Evolutionary conservation across 1,139 yeast species (phyloP).

Genomic region (Blastobotrys arbuscula): DNA sequence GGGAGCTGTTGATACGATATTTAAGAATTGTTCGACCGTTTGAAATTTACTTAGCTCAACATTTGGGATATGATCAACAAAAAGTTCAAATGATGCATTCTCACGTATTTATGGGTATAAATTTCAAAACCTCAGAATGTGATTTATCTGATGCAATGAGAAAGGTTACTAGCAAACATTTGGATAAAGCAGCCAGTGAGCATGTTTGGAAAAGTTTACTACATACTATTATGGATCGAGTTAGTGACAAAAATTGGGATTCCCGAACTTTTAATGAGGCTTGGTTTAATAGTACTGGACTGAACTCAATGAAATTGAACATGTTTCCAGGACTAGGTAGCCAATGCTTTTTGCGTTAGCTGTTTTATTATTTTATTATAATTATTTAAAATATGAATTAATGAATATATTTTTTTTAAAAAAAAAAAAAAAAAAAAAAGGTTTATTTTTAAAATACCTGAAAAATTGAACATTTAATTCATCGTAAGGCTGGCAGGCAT

Average conservation of each 20-base stretch:
- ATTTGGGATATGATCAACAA: background rate
- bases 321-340: conserved; percentile 7
- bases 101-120: conserved; percentile 4
- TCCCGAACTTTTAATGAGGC: conserved; percentile 8
- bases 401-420: background rate
- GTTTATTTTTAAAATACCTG: background rate
- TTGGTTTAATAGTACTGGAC: conserved; percentile 13
- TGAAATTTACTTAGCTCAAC: conserved; percentile 9
- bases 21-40: conserved; percentile 9
- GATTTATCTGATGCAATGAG: conserved; percentile 11
- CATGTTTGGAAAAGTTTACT: conserved; percentile 11
- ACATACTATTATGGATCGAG: conserved; percentile 10
- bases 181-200: conserved; percentile 10
- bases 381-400: background rate
- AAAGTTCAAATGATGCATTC: conserved; percentile 6
- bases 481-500: too few species aligned
- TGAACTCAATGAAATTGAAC: background rate
- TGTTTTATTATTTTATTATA: background rate
- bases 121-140: conserved; percentile 6
- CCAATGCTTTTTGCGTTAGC: background rate
- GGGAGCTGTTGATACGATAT: conserved; percentile 8
- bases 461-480: too few species aligned
- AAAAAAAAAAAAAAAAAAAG: background rate
- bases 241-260: conserved; percentile 7
- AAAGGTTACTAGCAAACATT: conserved; percentile 1